Evolutionary conservation across 257 asterid species (phyloP).

Genomic region (Fraxinus excelsior): DNA sequence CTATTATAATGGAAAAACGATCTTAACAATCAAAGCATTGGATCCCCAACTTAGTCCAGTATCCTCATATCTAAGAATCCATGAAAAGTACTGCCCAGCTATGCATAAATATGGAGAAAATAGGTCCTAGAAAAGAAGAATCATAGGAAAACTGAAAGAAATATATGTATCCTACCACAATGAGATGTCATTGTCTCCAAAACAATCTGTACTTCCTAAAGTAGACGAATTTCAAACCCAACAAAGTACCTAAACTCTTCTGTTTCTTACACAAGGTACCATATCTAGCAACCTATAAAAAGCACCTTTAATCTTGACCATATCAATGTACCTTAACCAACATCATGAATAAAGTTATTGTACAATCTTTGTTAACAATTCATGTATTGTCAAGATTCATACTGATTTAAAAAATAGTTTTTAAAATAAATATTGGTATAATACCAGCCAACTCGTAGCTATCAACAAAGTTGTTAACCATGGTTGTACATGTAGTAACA

Average conservation of each 20-base stretch:
- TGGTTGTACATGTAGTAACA: no score
- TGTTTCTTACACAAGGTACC: conserved; percentile 25
- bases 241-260: conserved; percentile 16
- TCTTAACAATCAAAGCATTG: not conserved
- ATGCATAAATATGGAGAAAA: not conserved
- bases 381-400: no score
- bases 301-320: conserved; percentile 30
- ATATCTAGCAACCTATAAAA: conserved; percentile 23
- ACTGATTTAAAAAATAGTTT: no score
- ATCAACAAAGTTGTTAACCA: no score
- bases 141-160: conserved; percentile 15
- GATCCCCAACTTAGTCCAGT: not conserved
- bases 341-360: not conserved
- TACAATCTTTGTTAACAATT: no score
- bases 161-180: not conserved
- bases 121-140: not conserved
- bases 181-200: conserved; percentile 11
- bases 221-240: conserved; percentile 28
- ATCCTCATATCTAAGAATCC: not conserved
- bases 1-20: not conserved
- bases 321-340: conserved; percentile 20
- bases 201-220: conserved; percentile 22
- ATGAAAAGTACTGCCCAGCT: not conserved
- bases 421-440: no score
- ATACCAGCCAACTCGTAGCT: no score